A percentile compares a stretch with the other conserved stretches of the same genome.
These are phyloP conservation scores for Megacollybia marginata DNA, from an alignment of 768 basidiomycete genomes.

Conservation along the genomic window DNA sequence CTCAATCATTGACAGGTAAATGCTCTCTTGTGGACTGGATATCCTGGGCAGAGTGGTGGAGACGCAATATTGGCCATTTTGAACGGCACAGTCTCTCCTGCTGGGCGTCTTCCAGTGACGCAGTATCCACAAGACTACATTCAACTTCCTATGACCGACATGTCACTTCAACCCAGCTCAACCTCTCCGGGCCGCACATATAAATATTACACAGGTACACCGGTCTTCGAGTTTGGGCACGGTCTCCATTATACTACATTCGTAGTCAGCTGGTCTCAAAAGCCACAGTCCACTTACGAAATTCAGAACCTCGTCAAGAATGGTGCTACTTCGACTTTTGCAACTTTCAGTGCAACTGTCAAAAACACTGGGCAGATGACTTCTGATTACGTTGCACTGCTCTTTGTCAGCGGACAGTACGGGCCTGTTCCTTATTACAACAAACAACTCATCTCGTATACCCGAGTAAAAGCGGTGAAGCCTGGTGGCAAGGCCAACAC, in stretches of 20 bases:
- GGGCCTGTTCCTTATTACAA: constrained; percentile 46
- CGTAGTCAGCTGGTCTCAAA: constrained; percentile 27
- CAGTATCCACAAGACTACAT: constrained; percentile 47
- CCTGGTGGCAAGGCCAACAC: constrained; percentile 23
- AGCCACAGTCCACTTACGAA: constrained; percentile 25
- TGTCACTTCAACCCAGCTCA: constrained; percentile 41
- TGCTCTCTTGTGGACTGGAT: constrained; percentile 50
- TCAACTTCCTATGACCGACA: constrained; percentile 49
- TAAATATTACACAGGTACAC: constrained; percentile 46
- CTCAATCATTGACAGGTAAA: constrained; percentile 13
- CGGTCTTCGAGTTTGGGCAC: constrained; percentile 47
- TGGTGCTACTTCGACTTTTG: constrained; percentile 38
- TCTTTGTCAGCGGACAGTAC: constrained; percentile 40
- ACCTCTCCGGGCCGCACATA: constrained; percentile 50
- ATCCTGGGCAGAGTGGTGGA: constrained; percentile 50
- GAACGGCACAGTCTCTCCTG: constrained; percentile 41
- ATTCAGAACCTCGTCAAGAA: constrained; percentile 31
- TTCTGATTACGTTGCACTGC: constrained; percentile 49
- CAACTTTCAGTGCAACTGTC: constrained; percentile 40
- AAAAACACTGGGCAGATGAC: constrained; percentile 38
- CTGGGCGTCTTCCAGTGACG: constrained; percentile 46
- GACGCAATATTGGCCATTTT: constrained; percentile 46
- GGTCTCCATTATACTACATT: constrained; percentile 52
- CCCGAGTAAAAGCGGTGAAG: constrained; percentile 27
- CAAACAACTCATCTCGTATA: constrained; percentile 44